A percentile compares a stretch with the other conserved stretches of the same genome.
Conservation (phyloP, 2,329 filamentous ascomycete species). For the Colletotrichum zoysiae region DNA sequence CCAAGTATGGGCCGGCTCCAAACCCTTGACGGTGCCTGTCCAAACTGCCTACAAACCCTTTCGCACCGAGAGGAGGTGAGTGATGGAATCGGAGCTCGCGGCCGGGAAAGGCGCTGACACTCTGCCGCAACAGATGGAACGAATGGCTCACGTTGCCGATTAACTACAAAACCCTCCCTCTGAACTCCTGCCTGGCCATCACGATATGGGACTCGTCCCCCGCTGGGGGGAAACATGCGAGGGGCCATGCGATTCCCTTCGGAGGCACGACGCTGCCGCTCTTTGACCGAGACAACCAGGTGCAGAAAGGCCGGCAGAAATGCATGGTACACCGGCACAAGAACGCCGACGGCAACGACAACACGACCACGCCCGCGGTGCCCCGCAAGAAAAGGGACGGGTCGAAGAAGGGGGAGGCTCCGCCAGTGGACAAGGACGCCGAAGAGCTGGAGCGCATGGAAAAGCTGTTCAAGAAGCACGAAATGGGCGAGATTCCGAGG, state of each 20-base stretch:
- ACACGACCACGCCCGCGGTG: slow-evolving; percentile 81
- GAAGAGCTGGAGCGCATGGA: slow-evolving; percentile 92
- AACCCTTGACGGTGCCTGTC: slow-evolving; percentile 89
- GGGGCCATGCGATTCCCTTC: slow-evolving; percentile 88
- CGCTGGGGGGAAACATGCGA: slow-evolving; percentile 75
- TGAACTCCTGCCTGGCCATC: slow-evolving; percentile 87
- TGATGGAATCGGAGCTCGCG: not conserved
- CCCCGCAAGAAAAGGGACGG: slow-evolving; percentile 65
- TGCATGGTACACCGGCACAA: slow-evolving; percentile 87
- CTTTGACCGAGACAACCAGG: slow-evolving; percentile 92
- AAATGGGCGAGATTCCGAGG: slow-evolving; percentile 94
- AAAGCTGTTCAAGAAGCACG: slow-evolving; percentile 93
- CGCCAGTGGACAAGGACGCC: slow-evolving; percentile 74
- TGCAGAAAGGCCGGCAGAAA: slow-evolving; percentile 93
- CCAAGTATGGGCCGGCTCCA: slow-evolving; percentile 96
- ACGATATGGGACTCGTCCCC: slow-evolving; percentile 96
- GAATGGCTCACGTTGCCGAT: slow-evolving; percentile 95
- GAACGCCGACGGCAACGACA: slow-evolving; percentile 86
- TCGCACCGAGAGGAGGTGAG: slow-evolving; percentile 75
- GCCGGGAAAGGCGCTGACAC: slow-evolving; percentile 29
- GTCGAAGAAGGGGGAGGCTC: slow-evolving; percentile 61
- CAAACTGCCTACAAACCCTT: slow-evolving; percentile 96
- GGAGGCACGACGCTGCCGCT: slow-evolving; percentile 91
- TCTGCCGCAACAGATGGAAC: slow-evolving; percentile 76
- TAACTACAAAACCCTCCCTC: slow-evolving; percentile 83